These are phyloP conservation scores for Lactarius psammicola DNA, from an alignment of 768 basidiomycete species.

Conservation along the genomic window DNA sequence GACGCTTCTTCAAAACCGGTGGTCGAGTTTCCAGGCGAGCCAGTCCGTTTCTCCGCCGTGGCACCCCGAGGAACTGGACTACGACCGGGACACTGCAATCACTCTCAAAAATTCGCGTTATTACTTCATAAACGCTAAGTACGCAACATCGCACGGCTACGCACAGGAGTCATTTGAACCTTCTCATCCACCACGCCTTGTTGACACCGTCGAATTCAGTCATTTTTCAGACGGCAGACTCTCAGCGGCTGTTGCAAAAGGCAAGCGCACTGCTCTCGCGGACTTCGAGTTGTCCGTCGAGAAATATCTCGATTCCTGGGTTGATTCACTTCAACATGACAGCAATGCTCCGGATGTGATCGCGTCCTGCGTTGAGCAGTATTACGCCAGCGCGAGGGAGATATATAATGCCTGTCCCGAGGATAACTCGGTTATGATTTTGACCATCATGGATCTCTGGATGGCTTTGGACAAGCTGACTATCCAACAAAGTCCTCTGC, in stretches of 20 bases:
- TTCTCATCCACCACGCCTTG: neutral
- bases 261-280: neutral
- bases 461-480: slow-evolving; percentile 30
- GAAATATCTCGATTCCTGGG: neutral
- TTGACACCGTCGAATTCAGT: neutral
- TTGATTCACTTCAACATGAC: neutral
- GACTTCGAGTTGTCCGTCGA: neutral
- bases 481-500: neutral
- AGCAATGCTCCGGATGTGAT: neutral
- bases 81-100: no score
- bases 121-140: no score
- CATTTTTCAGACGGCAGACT: neutral
- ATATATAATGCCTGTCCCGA: neutral
- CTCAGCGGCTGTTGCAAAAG: neutral
- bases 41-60: neutral
- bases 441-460: slow-evolving; percentile 47
- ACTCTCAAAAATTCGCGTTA: no score
- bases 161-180: neutral
- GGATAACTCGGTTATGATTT: neutral
- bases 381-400: neutral
- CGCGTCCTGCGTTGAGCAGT: slow-evolving; percentile 4
- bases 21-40: neutral
- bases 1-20: no score
- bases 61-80: no score
- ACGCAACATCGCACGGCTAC: no score